Evolutionary conservation across 169 alveolate genomes (phyloP).

Genomic region (Plasmodium adleri): DNA sequence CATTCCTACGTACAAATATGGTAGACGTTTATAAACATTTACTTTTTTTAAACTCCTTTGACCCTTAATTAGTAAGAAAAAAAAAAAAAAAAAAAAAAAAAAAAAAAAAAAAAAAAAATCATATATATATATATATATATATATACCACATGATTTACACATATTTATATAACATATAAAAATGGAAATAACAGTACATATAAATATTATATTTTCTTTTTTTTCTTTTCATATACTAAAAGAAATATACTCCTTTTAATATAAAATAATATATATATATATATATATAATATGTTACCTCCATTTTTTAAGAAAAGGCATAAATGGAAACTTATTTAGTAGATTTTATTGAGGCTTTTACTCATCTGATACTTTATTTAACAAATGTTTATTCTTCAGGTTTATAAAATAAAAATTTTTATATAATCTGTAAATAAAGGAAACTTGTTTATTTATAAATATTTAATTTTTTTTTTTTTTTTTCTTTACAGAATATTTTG

Average conservation of each 20-base stretch:
- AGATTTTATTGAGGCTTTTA: slow-evolving; percentile 74
- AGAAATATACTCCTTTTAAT: neutral
- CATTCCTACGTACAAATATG: slow-evolving; percentile 72
- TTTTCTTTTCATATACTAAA: neutral
- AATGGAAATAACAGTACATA: too few relatives aligned
- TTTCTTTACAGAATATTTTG: slow-evolving; percentile 64
- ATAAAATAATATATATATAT: neutral
- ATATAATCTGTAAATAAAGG: neutral
- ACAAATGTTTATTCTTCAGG: slow-evolving; percentile 65
- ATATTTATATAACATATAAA: too few relatives aligned
- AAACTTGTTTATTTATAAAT: neutral
- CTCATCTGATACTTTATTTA: slow-evolving; percentile 61
- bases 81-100: slow-evolving; percentile 1
- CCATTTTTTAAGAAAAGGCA: slow-evolving; percentile 52
- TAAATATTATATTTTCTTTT: neutral
- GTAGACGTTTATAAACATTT: slow-evolving; percentile 71
- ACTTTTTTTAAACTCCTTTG: slow-evolving; percentile 70
- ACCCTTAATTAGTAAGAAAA: slow-evolving; percentile 47
- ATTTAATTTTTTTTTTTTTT: neutral
- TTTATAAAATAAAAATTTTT: neutral
- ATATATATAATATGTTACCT: slow-evolving; percentile 17
- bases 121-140: slow-evolving; percentile 7
- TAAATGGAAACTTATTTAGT: slow-evolving; percentile 70
- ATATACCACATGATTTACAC: slow-evolving; percentile 2
- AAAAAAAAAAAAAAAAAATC: neutral